A percentile compares a stretch with the other conserved stretches of the same genome.
These are phyloP conservation scores for Entelexis paramagnoliae DNA, from an alignment of 1,139 yeast genomes.

Conservation along the genomic window DNA sequence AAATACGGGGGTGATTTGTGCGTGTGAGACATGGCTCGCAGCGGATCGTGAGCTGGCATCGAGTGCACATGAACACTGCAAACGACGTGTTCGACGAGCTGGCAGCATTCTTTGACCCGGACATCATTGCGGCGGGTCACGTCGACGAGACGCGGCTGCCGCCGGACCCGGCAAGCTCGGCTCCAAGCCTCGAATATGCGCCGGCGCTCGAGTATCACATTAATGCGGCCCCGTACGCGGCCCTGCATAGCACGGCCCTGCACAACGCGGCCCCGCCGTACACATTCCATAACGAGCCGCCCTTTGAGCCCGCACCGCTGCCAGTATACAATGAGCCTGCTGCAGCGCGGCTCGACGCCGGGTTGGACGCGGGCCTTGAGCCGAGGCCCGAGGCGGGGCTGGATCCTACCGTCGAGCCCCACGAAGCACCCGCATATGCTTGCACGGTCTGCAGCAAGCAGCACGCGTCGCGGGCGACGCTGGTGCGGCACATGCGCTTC, in stretches of 20 bases:
- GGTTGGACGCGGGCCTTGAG: too few relatives aligned
- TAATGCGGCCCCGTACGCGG: neutral
- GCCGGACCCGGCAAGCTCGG: neutral
- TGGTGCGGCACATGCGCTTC: slow-evolving; percentile 49
- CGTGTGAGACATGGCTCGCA: neutral
- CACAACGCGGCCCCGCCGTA: neutral
- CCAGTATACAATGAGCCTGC: too few relatives aligned
- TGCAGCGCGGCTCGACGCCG: too few relatives aligned
- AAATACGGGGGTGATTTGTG: neutral
- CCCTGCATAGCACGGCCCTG: neutral
- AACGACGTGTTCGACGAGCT: neutral
- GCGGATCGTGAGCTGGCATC: neutral
- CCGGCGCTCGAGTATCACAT: neutral
- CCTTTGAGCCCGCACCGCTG: neutral
- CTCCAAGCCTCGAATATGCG: neutral
- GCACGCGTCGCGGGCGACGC: neutral
- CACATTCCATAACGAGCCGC: neutral
- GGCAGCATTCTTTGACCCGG: neutral
- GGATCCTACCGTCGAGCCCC: too few relatives aligned
- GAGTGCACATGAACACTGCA: neutral
- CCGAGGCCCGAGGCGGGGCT: too few relatives aligned
- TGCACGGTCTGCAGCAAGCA: neutral
- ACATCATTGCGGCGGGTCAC: neutral
- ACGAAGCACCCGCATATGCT: too few relatives aligned
- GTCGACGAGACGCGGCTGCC: neutral